phyloP scores from a whole-genome alignment of 1,284 basidiomycete genomes.

The Puccinia hordei region DNA sequence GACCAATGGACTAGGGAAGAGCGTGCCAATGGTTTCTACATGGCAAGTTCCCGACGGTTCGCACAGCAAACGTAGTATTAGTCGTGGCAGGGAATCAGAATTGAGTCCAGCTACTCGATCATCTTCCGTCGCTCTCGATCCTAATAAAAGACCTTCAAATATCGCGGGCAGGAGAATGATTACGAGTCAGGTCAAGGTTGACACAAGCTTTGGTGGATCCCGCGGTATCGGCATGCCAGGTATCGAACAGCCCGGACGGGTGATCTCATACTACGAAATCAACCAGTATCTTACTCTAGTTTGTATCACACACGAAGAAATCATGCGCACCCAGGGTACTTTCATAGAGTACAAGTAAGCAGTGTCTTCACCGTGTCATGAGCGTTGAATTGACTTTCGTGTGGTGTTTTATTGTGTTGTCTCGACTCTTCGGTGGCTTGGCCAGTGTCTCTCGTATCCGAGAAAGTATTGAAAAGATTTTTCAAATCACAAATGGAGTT shows the following conservation, averaged over 20 bases:
- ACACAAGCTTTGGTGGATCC: constrained; percentile 30
- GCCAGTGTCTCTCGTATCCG: constrained; percentile 35
- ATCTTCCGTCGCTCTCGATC: constrained; percentile 1
- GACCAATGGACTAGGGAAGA: constrained; percentile 21
- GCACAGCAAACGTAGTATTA: constrained; percentile 21
- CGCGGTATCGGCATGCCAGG: constrained; percentile 4
- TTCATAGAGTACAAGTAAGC: constrained; percentile 48
- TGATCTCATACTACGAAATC: constrained; percentile 47
- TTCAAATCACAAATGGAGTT: constrained; percentile 32
- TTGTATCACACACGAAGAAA: constrained; percentile 46
- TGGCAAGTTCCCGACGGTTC: constrained; percentile 2
- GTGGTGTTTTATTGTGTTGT: background rate
- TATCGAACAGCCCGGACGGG: constrained; percentile 33
- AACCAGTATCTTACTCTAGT: constrained; percentile 44
- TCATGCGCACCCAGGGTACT: constrained; percentile 39
- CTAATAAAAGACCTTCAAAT: background rate
- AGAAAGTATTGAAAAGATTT: constrained; percentile 43
- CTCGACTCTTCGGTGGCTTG: background rate
- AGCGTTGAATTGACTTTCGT: background rate
- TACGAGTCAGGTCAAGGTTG: constrained; percentile 40
- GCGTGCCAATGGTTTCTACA: background rate
- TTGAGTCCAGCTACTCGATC: constrained; percentile 35
- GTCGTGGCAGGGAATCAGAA: constrained; percentile 24
- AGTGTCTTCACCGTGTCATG: background rate
- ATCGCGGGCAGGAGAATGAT: constrained; percentile 14